Base-by-base conservation (phyloP, 1,139 yeast species). In the Magnusiomyces fungicola region DNA sequence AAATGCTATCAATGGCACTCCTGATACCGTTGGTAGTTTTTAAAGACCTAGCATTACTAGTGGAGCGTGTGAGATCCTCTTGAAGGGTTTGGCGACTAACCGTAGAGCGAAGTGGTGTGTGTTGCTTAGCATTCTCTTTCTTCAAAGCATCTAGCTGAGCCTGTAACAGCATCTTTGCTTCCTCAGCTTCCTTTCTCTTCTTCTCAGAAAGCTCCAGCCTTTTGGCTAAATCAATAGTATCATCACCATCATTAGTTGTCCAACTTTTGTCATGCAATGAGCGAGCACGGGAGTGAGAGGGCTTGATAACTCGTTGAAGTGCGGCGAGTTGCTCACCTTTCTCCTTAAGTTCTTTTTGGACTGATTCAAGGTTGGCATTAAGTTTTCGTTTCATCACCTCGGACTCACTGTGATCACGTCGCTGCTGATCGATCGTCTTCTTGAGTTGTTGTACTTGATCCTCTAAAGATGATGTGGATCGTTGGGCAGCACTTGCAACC, bases 131-230 rank as follows among this genome's bases (percentile, higher is more conserved):
- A 54, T 16, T 50, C 47, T 32, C 45, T 40, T 32, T 46, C 23
- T 33, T 66, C 12, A 64, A 62, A 42, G 56, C 66, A 18, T 52
- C 55, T 22, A 64, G 54, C 50, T 64, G 68, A 6, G 57, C 64
- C 47, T 64, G 60, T 3, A 64, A 52, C n/a, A 63, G 50, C 4
- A 57, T 55, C 30, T 56, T 55, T 23, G 55, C 52, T 25, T 64
- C 66, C 48, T 62, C 66, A 3, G 64, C 59, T 39, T 53, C 55
- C 47, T 60, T 61, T 9, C 66, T 51, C 23, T 53, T 54, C 34
- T 53, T 55, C 43, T 64, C 68, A 2, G 64, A 53, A 19, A 61
- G 62, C 23, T 59, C 61, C 18, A 64, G 54, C 36, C 56, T 53
- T 36, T 56, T 54, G 2, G 65, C 64, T 46, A 64, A 52, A 47